Conservation (phyloP, 1,139 yeast species). For the Blastobotrys serpentis region DNA sequence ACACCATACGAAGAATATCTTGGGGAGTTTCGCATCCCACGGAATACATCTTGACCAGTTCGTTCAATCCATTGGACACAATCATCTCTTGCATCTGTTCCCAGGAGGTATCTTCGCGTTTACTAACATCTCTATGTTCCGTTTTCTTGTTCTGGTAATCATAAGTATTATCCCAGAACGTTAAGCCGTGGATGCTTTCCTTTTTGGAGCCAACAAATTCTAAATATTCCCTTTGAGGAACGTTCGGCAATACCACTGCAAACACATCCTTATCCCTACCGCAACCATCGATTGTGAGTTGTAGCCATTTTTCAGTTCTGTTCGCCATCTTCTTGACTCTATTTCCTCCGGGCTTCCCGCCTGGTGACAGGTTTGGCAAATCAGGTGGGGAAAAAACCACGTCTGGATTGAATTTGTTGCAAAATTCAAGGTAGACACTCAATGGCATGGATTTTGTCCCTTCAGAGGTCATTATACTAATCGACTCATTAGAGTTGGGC, state of each 20-base stretch:
- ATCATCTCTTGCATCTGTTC: constrained; percentile 12
- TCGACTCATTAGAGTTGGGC: constrained; percentile 35
- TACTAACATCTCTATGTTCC: neutral
- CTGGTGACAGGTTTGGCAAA: constrained; percentile 35
- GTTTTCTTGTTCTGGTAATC: neutral
- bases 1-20: constrained; percentile 35
- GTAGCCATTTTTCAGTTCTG: constrained; percentile 39
- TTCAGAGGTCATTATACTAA: constrained; percentile 40
- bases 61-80: constrained; percentile 16
- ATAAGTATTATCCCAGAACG: constrained; percentile 25
- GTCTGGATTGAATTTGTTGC: constrained; percentile 32
- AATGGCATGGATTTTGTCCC: constrained; percentile 38
- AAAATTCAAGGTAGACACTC: constrained; percentile 28
- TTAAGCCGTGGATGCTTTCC: constrained; percentile 27
- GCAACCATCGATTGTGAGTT: constrained; percentile 21
- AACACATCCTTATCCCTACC: constrained; percentile 24
- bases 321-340: constrained; percentile 39
- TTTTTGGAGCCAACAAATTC: constrained; percentile 3
- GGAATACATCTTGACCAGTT: constrained; percentile 27
- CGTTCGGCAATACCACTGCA: constrained; percentile 37
- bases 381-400: constrained; percentile 37
- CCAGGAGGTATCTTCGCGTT: neutral
- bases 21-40: constrained; percentile 37
- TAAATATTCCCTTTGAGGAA: constrained; percentile 16
- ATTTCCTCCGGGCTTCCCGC: constrained; percentile 38